Evolutionary conservation across 1,284 basidiomycete genomes (phyloP), one percentile per base, ranked within the genome.

Genomic region (Agaricales sp.): DNA sequence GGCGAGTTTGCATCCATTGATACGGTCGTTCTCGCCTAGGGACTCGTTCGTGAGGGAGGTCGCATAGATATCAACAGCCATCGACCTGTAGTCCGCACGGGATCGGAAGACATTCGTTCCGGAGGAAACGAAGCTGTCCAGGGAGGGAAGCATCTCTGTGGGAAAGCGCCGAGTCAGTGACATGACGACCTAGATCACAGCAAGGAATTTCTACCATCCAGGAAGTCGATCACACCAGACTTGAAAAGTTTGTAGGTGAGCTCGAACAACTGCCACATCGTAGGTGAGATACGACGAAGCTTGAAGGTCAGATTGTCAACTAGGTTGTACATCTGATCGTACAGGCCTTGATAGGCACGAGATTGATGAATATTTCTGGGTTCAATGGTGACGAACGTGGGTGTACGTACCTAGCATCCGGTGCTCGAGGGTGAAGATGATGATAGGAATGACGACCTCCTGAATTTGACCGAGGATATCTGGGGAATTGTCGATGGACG

Each of bases 111-210:
- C 68, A 12, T 91, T 85, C 16, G 78, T 73, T 8, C 92, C 92
- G 60, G 83, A 94, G 12, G 87, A 89, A 48, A 95, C 74, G 63
- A 92, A 90, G 71, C 94, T 95, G 70, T 93, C 90, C 50, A 95
- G 67, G 2, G 87, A 82, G 4, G 89, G 87, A 41, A 92, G 74
- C 89, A 93, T 93, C 63, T 95, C 92, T 87, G 58, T 18, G 45
- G 26, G n/a, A 43, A 19, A 14, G 12, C 19, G 51, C 20, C 41
- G n/a, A n/a, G n/a, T 52, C 21, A 38, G 20, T 19, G 35, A n/a
- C n/a, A n/a, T n/a, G n/a, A n/a, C n/a, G n/a, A n/a, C n/a, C n/a
- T n/a, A n/a, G n/a, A n/a, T n/a, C n/a, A 43, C 14, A 6, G 30
- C 25, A 50, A 3, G 11, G 20, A 14, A 3, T 45, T 45, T 70